Evolutionary conservation across 768 basidiomycete species (phyloP), one percentile per base, ranked within the genome.

Genomic region (Piloderma croceum): DNA sequence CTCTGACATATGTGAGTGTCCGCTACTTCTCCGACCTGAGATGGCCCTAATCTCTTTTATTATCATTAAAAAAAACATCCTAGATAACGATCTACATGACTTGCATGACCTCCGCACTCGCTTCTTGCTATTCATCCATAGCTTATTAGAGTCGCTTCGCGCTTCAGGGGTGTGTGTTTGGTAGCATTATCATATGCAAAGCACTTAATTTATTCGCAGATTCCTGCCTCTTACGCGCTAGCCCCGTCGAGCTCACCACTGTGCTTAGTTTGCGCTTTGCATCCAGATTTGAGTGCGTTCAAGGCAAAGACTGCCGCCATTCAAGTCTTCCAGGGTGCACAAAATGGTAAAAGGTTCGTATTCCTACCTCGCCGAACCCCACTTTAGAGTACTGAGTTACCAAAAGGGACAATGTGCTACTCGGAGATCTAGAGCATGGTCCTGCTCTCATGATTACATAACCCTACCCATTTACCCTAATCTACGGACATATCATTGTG

Each of bases 41-140:
- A 27, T 40, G 19, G 12, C 10, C 23, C 27, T 44, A 18, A 37
- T 38, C 24, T 27, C 43, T 29, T 12, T 9, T 9, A 36, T n/a
- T 34, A n/a, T n/a, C n/a, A n/a, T n/a, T n/a, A n/a, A n/a, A n/a
- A 4, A 22, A 13, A 32, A 15, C 19, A 15, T n/a, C 35, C 9
- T 41, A 83, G 82, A 70, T 52, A 58, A 74, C 46, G 81, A 84
- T 58, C 67, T 85, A 23, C 74, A 83, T 52, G 83, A 86, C 60
- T 67, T 85, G 43, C 67, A 84, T 39, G 76, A 81, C 50, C 58
- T 83, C 29, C 75, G 77, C 34, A 71, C 79, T 34, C 73, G 77
- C 33, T 74, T 76, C 31, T 65, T 86, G 11, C 47, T 73, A 20
- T 79, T 83, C 58, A 69, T 85, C 31, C 83, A 85, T 52, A 70